Conservation (phyloP, 192 early-diverging fungal genomes). For the Coemansia sp. region DNA sequence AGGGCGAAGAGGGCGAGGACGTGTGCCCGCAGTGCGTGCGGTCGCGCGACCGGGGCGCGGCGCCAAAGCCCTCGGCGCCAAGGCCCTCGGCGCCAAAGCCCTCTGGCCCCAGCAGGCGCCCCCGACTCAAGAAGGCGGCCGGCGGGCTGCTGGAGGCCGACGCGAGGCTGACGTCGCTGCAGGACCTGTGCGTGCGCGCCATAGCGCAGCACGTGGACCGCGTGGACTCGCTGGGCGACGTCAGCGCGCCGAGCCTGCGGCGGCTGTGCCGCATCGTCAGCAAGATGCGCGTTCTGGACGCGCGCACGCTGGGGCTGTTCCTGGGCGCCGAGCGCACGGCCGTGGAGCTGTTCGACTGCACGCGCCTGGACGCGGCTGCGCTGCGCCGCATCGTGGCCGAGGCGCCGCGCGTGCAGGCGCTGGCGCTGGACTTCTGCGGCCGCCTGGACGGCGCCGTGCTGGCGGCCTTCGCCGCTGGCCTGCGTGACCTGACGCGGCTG, state of each 20-base stretch:
- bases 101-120: too few species aligned
- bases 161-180: constrained; percentile 54
- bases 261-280: constrained; percentile 74
- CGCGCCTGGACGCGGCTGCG: constrained; percentile 54
- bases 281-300: constrained; percentile 65
- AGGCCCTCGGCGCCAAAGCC: background rate
- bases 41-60: constrained; percentile 39
- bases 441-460: constrained; percentile 56
- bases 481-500: constrained; percentile 52
- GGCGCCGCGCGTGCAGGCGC: constrained; percentile 56
- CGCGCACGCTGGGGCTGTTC: constrained; percentile 65
- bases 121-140: constrained; percentile 32
- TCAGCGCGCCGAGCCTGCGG: constrained; percentile 62
- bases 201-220: constrained; percentile 74
- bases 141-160: constrained; percentile 53
- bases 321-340: constrained; percentile 55
- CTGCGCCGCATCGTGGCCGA: constrained; percentile 60
- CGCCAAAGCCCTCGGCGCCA: too few species aligned
- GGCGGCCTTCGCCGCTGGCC: constrained; percentile 31
- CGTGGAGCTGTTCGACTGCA: constrained; percentile 76
- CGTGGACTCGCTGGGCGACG: constrained; percentile 82
- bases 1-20: background rate
- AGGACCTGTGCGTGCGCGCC: constrained; percentile 63
- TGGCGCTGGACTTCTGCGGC: constrained; percentile 74
- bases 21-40: constrained; percentile 33